Percentiles rank a stretch among this genome's conserved stretches.
These are phyloP conservation scores for Arachis hypogaea DNA, from an alignment of 306 rosid species.

Conservation along the genomic window DNA sequence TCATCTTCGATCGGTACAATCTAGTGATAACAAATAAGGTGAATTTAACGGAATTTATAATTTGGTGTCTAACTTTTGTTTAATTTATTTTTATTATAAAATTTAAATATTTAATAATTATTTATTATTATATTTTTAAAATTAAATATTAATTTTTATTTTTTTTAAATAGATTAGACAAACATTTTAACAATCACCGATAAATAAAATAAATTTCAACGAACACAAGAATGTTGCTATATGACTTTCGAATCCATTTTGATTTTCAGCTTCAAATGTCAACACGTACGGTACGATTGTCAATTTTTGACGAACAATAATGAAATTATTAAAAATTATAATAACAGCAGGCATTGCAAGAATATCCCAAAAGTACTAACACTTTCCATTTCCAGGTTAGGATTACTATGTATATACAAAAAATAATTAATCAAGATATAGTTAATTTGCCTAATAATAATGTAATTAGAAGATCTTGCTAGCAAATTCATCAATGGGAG, in stretches of 20 bases:
- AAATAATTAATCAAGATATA: not conserved
- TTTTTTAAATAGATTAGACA: too few species aligned
- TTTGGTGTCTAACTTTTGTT: too few species aligned
- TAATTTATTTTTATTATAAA: too few species aligned
- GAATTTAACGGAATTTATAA: too few species aligned
- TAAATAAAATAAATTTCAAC: not conserved
- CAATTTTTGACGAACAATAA: not conserved
- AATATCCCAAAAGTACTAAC: not conserved
- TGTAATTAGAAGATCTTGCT: slow-evolving; percentile 58
- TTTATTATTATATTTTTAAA: too few species aligned
- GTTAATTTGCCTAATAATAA: not conserved
- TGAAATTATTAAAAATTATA: not conserved
- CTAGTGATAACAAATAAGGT: too few species aligned
- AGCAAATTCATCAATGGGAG: slow-evolving; percentile 64
- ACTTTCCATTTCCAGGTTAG: not conserved
- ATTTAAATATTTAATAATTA: too few species aligned
- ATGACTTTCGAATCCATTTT: not conserved
- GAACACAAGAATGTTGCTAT: not conserved
- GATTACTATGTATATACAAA: not conserved
- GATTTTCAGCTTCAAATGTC: slow-evolving; percentile 2
- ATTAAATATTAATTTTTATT: too few species aligned
- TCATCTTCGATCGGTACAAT: too few species aligned
- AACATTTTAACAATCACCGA: too few species aligned
- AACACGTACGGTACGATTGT: not conserved
- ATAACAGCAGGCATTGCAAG: not conserved